Evolutionary conservation across 495 filamentous ascomycete species (phyloP).

Genomic region (Neurospora intermedia): DNA sequence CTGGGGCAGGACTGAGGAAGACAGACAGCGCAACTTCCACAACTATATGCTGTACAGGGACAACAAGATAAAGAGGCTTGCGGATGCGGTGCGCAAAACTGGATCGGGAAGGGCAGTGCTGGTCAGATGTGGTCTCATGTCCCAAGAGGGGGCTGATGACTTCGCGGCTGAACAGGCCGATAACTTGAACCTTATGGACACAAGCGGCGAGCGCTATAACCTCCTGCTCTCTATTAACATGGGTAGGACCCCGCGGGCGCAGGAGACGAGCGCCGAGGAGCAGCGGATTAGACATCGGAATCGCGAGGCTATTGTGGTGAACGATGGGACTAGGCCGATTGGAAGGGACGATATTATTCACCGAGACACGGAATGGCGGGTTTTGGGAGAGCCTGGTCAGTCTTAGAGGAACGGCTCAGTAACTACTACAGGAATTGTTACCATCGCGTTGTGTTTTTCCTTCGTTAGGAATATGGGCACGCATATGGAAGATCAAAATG

Average conservation of each 20-base stretch:
- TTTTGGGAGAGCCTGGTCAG: neutral
- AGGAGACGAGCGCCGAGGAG: conserved; percentile 33
- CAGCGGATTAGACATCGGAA: conserved; percentile 42
- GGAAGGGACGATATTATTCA: conserved; percentile 49
- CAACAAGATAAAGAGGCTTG: conserved; percentile 37
- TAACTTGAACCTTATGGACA: conserved; percentile 1
- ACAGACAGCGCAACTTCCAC: conserved; percentile 34
- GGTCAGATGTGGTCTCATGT: conserved; percentile 28
- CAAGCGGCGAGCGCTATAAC: conserved; percentile 14
- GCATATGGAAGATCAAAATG: neutral
- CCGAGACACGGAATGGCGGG: conserved; percentile 21
- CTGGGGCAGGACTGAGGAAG: conserved; percentile 37
- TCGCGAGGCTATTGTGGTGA: conserved; percentile 55
- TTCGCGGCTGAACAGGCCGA: conserved; percentile 6
- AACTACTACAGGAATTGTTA: neutral
- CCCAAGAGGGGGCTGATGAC: conserved; percentile 10
- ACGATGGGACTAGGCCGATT: conserved; percentile 47
- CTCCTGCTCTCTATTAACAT: conserved; percentile 26
- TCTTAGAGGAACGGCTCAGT: neutral
- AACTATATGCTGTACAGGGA: conserved; percentile 29
- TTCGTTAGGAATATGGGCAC: neutral
- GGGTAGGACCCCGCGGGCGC: conserved; percentile 19
- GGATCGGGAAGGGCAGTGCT: conserved; percentile 31
- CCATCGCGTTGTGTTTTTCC: neutral
- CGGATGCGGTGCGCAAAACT: conserved; percentile 24